Base-by-base conservation (phyloP, 1,284 basidiomycete species). In the Schizophyllum amplum region DNA sequence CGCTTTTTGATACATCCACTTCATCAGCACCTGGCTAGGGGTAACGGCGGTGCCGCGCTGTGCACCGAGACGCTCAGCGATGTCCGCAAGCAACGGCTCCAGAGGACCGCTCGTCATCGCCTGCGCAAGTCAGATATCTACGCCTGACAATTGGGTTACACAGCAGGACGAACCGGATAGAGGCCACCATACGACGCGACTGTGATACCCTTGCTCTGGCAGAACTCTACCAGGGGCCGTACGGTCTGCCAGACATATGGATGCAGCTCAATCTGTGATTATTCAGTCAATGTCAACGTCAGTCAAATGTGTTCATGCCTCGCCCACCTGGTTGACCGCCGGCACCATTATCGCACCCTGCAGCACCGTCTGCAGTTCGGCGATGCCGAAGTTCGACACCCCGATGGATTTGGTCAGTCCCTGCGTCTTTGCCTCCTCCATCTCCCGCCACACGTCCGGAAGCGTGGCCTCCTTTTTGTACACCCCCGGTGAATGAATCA, bases 251-350 rank as follows among this genome's bases (percentile, higher is more conserved):
- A 84, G 48, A 91, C 72, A 68, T 92, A 90, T 11, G 92, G 90
- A 67, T 94, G 90, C 58, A 84, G 81, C 68, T 94, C 90, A 57
- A 94, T 83, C n/a, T n/a, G n/a, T n/a, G n/a, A n/a, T n/a, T n/a
- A n/a, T n/a, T n/a, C n/a, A n/a, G n/a, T n/a, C n/a, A n/a, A n/a
- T n/a, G n/a, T n/a, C n/a, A n/a, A n/a, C n/a, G n/a, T n/a, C n/a
- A n/a, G n/a, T n/a, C n/a, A n/a, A n/a, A n/a, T n/a, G n/a, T n/a
- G n/a, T n/a, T n/a, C n/a, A n/a, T n/a, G n/a, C n/a, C n/a, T n/a
- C n/a, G n/a, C n/a, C n/a, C n/a, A n/a, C n/a, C 81, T 94, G 92
- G 67, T 94, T 94, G 13, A 90, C 82, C 2, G 83, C 81, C 0
- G 92, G 91, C 3, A 76, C 64, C 42, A 90, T 69, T 25, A 74